Base-by-base conservation (phyloP, 768 basidiomycete species). In the Suillus alpinus region DNA sequence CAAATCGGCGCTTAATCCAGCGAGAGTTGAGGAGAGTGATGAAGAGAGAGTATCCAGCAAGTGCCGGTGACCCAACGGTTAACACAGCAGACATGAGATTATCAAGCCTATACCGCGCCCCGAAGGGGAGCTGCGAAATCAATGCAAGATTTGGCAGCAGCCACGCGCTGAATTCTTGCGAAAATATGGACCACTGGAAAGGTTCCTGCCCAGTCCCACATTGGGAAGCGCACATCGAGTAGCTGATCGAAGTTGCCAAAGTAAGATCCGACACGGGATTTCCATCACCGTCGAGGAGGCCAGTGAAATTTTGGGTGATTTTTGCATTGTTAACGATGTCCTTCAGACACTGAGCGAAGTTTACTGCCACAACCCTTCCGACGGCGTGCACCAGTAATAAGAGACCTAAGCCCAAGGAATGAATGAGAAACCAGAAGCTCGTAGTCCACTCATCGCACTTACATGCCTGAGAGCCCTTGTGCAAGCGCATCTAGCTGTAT, bases 121-220 rank as follows among this genome's bases (percentile, higher is more conserved):
- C 80, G 29, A 81, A 83, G 0, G 81, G 82, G n/a, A 83, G 75
- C 51, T 81, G 81, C 0, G 81, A 80, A 20, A 83, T 68, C 8
- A 83, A 62, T 0, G 81, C 80, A 13, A 83, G 73, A 73, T 79
- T 81, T 7, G 82, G 82, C 6, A 83, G 59, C 2, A 83, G 69
- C 82, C 81, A 83, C 0, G 79, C 64, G 9, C 73, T 70, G 63
- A 77, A 81, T 50, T 78, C 70, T 50, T 78, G 77, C 0, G 71
- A 53, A 53, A 71, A 73, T 3, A 26, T 36, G 1, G 20, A n/a
- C 69, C 69, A 71, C 13, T n/a, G 36, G n/a, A 71, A 73, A 13
- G 62, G 18, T 8, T 63, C 57, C 9, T 63, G 57, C 1, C 56
- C 51, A 2, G 0, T 7, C 32, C 71, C 69, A 20, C 70, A 71